Base-by-base conservation (phyloP, 2,329 filamentous ascomycete species). In the Fusarium torreyae region DNA sequence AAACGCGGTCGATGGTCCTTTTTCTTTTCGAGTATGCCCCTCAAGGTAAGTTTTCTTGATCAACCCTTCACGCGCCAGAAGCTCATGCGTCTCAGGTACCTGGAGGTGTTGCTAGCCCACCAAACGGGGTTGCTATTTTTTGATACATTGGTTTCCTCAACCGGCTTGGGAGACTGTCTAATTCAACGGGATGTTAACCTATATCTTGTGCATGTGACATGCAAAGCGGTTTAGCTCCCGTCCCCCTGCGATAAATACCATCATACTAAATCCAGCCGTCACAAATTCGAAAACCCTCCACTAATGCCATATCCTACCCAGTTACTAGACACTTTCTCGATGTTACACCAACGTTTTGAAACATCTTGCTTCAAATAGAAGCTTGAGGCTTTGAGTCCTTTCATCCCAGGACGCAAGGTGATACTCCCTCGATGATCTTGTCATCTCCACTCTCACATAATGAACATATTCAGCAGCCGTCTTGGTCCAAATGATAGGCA, bases 1-100 rank as follows among this genome's bases (percentile, higher is more conserved):
- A 75, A 77, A 52, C 64, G 72, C 13, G 61, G 72, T 5, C 62
- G 79, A 24, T 84, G 79, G 76, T 75, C 77, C 0, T 84, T 84
- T 43, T 83, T 84, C 63, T 77, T 84, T 17, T 68, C 60, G 0
- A 73, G 71, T 3, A 58, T 71, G 61, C 69, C 69, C 0, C 54
- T 71, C 1, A 60, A 71, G 22, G 69, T 69, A 28, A 17, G 24
- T 48, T 8, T 6, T 5, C 2, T 3, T 26, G 1, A 5, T 9
- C 10, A 11, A 10, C 6, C 3, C 1, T 11, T 3, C 6, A 1
- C 3, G 10, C 2, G 3, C 9, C 3, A 17, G 15, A 24, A 11
- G 14, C 26, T 22, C 4, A 42, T 3, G 5, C 18, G 9, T 20
- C 11, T 43, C 11, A 66, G 64, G 64, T 67, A 2, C 62, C 57